Evolutionary conservation across 805 yeast species (phyloP).

Genomic region (Yarrowia phangngaensis): DNA sequence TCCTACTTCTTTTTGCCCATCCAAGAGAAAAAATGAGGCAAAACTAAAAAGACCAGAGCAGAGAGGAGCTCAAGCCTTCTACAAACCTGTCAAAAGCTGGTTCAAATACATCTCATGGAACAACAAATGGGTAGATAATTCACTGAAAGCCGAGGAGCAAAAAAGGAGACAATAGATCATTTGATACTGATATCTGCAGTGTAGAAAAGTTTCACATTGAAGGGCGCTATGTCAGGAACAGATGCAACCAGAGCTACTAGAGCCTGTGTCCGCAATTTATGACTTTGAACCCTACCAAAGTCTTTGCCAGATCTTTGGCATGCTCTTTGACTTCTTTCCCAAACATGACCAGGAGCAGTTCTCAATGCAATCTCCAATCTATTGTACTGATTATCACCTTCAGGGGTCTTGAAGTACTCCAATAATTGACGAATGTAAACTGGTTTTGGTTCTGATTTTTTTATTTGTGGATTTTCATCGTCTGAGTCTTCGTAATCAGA

Average conservation of each 20-base stretch:
- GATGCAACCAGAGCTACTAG: slow-evolving; percentile 61
- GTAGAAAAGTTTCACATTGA: slow-evolving; percentile 47
- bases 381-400: slow-evolving; percentile 46
- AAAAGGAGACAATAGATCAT: slow-evolving; percentile 68
- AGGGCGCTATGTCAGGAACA: slow-evolving; percentile 44
- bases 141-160: too few species aligned
- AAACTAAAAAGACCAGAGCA: too few species aligned
- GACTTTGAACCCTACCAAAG: slow-evolving; percentile 54
- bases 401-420: slow-evolving; percentile 49
- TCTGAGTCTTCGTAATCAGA: slow-evolving; percentile 38
- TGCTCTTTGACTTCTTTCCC: slow-evolving; percentile 62
- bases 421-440: slow-evolving; percentile 72
- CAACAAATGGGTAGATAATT: too few species aligned
- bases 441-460: slow-evolving; percentile 46
- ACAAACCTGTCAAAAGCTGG: too few species aligned
- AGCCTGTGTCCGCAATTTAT: slow-evolving; percentile 59
- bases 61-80: too few species aligned
- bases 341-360: slow-evolving; percentile 50
- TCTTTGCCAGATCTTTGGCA: slow-evolving; percentile 51
- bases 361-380: slow-evolving; percentile 50
- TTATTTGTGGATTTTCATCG: slow-evolving; percentile 40
- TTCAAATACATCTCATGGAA: too few species aligned
- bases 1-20: too few species aligned
- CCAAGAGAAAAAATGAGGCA: too few species aligned
- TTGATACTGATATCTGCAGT: slow-evolving; percentile 78